Evolutionary conservation across 2,329 filamentous ascomycete species (phyloP).

Genomic region (Lachnellula suecica): DNA sequence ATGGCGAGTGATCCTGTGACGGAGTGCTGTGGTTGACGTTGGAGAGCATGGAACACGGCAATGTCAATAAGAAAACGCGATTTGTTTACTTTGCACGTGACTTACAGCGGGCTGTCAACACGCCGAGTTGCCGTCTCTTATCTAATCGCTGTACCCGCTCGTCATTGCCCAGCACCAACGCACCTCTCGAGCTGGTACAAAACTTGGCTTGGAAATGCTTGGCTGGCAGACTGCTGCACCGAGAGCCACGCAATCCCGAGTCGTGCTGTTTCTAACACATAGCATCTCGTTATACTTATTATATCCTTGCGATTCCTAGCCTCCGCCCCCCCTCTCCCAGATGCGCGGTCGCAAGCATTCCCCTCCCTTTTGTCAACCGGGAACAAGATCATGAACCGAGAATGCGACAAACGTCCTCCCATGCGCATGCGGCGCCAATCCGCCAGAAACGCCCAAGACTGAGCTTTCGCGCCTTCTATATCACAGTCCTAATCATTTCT

Average conservation of each 20-base stretch:
- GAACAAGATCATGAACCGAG: conserved; percentile 24
- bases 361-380: no score
- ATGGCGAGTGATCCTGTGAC: conserved; percentile 35
- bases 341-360: no score
- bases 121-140: neutral
- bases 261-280: no score
- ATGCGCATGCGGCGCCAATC: conserved; percentile 17
- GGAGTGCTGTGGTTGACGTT: conserved; percentile 3
- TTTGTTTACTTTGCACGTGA: conserved; percentile 11
- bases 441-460: conserved; percentile 21
- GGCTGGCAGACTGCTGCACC: no score
- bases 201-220: neutral
- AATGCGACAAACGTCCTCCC: conserved; percentile 24
- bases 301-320: no score
- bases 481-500: conserved; percentile 31
- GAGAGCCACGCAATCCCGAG: no score
- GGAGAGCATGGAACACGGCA: neutral
- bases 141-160: neutral
- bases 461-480: conserved; percentile 33
- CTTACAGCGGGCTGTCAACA: neutral
- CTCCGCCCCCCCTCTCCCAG: neutral
- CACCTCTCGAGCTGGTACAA: neutral
- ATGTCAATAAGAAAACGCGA: conserved; percentile 17
- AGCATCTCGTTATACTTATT: no score
- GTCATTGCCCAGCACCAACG: no score